These are phyloP conservation scores for Trichoderma pleuroti DNA, from an alignment of 2,329 filamentous ascomycete genomes.

Conservation along the genomic window DNA sequence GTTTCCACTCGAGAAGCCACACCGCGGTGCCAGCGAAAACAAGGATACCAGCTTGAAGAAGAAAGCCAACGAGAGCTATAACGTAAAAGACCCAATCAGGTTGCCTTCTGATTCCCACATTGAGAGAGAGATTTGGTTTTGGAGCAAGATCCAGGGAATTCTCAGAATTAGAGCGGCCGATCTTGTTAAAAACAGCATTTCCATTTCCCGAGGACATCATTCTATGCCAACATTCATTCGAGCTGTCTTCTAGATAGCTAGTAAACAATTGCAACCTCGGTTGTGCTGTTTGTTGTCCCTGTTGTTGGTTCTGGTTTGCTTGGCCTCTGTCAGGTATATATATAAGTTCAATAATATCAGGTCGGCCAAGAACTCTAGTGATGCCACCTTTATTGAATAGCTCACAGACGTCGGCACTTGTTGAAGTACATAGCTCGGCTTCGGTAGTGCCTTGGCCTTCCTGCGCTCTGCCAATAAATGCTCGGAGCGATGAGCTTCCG, in stretches of 20 bases:
- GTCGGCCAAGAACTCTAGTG: background rate
- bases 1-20: background rate
- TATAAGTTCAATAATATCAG: background rate
- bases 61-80: background rate
- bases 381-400: background rate
- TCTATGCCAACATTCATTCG: too few species aligned
- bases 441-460: background rate
- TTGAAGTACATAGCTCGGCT: background rate
- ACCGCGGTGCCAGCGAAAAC: background rate
- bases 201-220: too few species aligned
- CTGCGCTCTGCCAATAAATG: background rate
- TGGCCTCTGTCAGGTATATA: background rate
- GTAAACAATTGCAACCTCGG: too few species aligned
- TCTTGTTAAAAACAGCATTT: too few species aligned
- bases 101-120: background rate
- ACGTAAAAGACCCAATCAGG: background rate
- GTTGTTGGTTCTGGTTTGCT: too few species aligned
- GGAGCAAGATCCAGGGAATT: background rate
- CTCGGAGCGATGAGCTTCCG: background rate
- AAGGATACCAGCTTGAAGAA: background rate
- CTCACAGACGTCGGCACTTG: background rate
- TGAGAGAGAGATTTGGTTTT: background rate
- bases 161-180: too few species aligned
- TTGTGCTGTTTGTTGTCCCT: too few species aligned
- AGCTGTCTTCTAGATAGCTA: too few species aligned